These are phyloP conservation scores for Fistulina hepatica DNA, from an alignment of 1,284 basidiomycete species.

Conservation along the genomic window DNA sequence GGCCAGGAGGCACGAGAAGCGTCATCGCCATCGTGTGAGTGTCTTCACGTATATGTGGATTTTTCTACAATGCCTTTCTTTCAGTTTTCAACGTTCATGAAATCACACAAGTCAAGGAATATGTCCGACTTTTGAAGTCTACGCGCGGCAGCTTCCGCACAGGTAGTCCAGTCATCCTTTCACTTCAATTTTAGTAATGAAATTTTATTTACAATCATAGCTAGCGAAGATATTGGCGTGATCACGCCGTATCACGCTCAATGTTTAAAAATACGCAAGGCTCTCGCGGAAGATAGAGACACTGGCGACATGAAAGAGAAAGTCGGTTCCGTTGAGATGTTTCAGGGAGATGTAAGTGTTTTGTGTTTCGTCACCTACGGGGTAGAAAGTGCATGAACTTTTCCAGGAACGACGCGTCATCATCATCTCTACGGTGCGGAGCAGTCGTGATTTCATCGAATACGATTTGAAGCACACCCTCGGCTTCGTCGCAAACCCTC, in stretches of 20 bases:
- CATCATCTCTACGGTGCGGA: slow-evolving; percentile 54
- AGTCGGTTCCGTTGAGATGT: slow-evolving; percentile 49
- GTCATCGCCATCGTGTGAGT: slow-evolving; percentile 35
- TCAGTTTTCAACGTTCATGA: slow-evolving; percentile 36
- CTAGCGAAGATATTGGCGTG: slow-evolving; percentile 35
- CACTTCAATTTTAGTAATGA: neutral
- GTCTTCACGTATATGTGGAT: too few relatives aligned
- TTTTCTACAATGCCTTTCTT: too few relatives aligned
- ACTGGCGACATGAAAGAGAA: too few relatives aligned
- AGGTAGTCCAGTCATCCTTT: slow-evolving; percentile 18
- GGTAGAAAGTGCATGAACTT: slow-evolving; percentile 7
- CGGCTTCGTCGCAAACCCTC: slow-evolving; percentile 43
- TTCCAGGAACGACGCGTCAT: slow-evolving; percentile 38
- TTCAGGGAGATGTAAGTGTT: slow-evolving; percentile 44
- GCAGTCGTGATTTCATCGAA: slow-evolving; percentile 40
- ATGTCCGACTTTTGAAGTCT: slow-evolving; percentile 22
- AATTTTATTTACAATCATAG: slow-evolving; percentile 13
- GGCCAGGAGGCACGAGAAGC: slow-evolving; percentile 31
- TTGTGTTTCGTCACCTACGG: neutral
- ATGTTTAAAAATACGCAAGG: slow-evolving; percentile 31
- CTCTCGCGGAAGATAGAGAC: slow-evolving; percentile 28
- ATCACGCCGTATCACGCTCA: slow-evolving; percentile 46
- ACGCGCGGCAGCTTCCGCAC: slow-evolving; percentile 18
- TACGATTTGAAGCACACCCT: slow-evolving; percentile 33
- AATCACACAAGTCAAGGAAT: slow-evolving; percentile 27